Percentiles rank a stretch among this genome's conserved stretches.
phyloP scores from a whole-genome alignment of 768 basidiomycete species.

The Pleurotus ostreatus region DNA sequence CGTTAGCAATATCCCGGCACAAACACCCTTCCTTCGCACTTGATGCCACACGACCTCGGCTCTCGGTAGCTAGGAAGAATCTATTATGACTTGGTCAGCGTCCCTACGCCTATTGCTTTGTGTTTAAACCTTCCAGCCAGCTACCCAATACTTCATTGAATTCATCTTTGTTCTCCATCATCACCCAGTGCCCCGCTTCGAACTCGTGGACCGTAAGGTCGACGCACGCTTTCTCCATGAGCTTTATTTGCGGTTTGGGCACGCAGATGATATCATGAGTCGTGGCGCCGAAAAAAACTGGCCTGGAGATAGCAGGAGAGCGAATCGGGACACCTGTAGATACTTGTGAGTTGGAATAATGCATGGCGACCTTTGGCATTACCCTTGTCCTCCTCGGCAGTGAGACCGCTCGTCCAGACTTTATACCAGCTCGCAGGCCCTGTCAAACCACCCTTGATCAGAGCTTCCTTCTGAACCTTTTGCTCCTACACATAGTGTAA shows the following conservation, averaged over 20 bases:
- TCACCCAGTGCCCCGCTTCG: constrained; percentile 37
- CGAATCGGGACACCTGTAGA: constrained; percentile 20
- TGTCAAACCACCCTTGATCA: constrained; percentile 23
- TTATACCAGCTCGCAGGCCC: constrained; percentile 31
- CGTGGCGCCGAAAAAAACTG: constrained; percentile 31
- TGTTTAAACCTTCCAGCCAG: constrained; percentile 8
- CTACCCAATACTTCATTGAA: constrained; percentile 23
- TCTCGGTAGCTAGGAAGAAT: too few species aligned
- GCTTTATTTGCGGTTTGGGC: constrained; percentile 11
- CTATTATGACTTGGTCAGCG: too few species aligned
- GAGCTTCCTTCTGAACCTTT: constrained; percentile 11
- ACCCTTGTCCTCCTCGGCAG: constrained; percentile 31
- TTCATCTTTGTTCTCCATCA: constrained; percentile 25
- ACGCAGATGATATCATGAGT: constrained; percentile 25
- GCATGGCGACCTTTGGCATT: background rate
- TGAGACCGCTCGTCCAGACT: constrained; percentile 7
- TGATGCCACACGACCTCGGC: too few species aligned
- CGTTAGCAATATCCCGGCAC: too few species aligned
- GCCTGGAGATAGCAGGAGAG: constrained; percentile 23
- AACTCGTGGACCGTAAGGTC: constrained; percentile 30
- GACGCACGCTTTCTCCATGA: constrained; percentile 15
- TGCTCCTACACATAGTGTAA: constrained; percentile 18
- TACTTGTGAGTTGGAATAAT: background rate
- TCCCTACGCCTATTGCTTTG: too few species aligned
- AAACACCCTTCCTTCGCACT: too few species aligned